A percentile compares a stretch with the other conserved stretches of the same genome.
phyloP scores from a whole-genome alignment of 2,329 filamentous ascomycete genomes.

The Geosmithia morbida region DNA sequence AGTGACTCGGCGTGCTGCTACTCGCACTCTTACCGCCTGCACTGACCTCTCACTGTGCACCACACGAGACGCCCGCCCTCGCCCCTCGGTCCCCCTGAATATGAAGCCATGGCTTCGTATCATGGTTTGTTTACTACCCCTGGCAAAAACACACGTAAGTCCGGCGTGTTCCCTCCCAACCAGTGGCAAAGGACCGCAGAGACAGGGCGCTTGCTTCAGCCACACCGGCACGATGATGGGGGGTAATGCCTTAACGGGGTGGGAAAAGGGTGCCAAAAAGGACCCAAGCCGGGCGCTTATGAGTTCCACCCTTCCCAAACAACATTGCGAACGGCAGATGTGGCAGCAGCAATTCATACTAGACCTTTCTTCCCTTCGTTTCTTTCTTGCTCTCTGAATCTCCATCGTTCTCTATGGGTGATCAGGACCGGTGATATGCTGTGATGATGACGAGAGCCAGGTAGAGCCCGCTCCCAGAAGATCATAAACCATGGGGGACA shows the following conservation, averaged over 20 bases:
- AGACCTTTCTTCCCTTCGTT: too few species aligned
- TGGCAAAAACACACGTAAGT: background rate
- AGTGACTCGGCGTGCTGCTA: background rate
- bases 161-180: background rate
- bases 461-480: too few species aligned
- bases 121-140: background rate
- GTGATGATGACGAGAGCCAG: too few species aligned
- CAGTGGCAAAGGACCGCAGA: background rate
- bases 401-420: too few species aligned
- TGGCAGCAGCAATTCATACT: too few species aligned
- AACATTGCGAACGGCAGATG: too few species aligned
- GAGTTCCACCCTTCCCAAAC: too few species aligned
- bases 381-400: too few species aligned
- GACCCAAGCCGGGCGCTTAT: background rate
- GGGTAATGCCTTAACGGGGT: background rate
- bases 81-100: background rate
- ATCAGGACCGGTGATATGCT: too few species aligned
- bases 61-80: background rate
- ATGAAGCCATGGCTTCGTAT: background rate
- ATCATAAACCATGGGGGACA: too few species aligned
- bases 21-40: background rate
- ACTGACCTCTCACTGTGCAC: background rate
- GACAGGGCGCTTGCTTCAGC: background rate
- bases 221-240: background rate
- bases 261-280: background rate